Evolutionary conservation across 225 moss, liverwort and hornwort species (phyloP).

Genomic region (Physcomitrellopsis africana): DNA sequence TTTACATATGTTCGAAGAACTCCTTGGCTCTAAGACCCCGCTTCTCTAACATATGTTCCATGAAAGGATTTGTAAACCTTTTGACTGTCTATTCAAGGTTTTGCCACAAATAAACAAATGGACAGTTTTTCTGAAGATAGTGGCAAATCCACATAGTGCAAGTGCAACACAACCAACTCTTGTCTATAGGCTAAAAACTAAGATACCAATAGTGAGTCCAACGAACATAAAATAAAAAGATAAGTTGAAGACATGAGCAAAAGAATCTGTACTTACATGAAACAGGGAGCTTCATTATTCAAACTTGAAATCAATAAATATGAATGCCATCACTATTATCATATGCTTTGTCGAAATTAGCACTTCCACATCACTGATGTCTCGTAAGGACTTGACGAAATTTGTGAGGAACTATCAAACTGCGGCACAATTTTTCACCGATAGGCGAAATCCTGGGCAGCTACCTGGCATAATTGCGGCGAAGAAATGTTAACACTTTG

Average conservation of each 20-base stretch:
- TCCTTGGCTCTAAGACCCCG: no score
- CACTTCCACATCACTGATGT: conserved; percentile 21
- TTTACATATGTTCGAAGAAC: no score
- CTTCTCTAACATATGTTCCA: no score
- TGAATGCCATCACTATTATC: conserved; percentile 37
- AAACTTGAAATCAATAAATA: conserved; percentile 34
- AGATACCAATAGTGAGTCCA: conserved; percentile 18
- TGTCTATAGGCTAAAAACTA: conserved; percentile 16
- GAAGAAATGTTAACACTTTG: conserved; percentile 68
- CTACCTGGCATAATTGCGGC: neutral
- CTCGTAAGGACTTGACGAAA: conserved; percentile 24
- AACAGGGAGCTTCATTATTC: conserved; percentile 16
- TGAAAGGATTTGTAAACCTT: no score
- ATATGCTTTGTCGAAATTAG: conserved; percentile 16
- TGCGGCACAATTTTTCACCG: conserved; percentile 30
- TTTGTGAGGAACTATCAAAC: conserved; percentile 35
- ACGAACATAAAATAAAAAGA: conserved; percentile 9
- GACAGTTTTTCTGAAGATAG: no score
- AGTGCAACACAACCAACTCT: conserved; percentile 17
- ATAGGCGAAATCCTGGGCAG: conserved; percentile 7
- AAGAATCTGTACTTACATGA: conserved; percentile 33
- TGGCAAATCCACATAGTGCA: neutral
- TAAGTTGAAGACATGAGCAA: conserved; percentile 7
- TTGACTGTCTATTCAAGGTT: no score
- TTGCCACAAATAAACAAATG: no score